Evolutionary conservation across 495 filamentous ascomycete species (phyloP), one percentile per base, ranked within the genome.

Genomic region (Aspergillus cavernicola): DNA sequence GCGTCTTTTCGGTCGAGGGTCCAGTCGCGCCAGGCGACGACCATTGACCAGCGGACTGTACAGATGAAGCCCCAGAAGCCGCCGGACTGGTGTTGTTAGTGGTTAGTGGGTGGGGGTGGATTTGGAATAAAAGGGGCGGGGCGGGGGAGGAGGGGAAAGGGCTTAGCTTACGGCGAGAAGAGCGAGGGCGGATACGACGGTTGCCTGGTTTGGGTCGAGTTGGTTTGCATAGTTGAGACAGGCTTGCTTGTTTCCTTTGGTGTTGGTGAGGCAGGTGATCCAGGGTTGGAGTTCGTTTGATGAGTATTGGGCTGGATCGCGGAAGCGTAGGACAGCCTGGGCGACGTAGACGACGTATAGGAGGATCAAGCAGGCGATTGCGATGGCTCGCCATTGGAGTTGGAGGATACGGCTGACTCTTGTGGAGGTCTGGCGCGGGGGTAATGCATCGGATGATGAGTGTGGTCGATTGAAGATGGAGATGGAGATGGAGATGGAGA

Each of bases 331-430:
- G 0, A 55, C 42, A 2, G 24, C 52, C 24, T 48, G 42, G 1
- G 35, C 52, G 11, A 55, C 36, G 23, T 40, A 55, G 19, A 42
- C 78, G 43, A 92, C 85, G 63, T 93, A 86, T 32, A 83, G 73
- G 37, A 92, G 70, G 48, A 92, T 87, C 52, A 92, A 79, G 35
- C 88, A 72, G n/a, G 91, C 87, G 39, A 92, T 86, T 19, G 77
- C 78, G 39, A 92, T 89, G 31, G 87, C 86, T 52, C 89, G 77
- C 89, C 89, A 95, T 65, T 95, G 89, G 10, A 95, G 76, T 60
- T 81, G 79, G 18, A 93, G 77, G 39, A 93, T 89, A 54, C 86
- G 81, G 43, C 80, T 75, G 40, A 95, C 77, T 52, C 89, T 79
- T 53, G 82, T 77, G 49, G 89, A 90, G 9, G 88, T 86, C 52